Evolutionary conservation across 2,329 filamentous ascomycete genomes (phyloP), one percentile per base, ranked within the genome.

Genomic region (Periconia digitata): DNA sequence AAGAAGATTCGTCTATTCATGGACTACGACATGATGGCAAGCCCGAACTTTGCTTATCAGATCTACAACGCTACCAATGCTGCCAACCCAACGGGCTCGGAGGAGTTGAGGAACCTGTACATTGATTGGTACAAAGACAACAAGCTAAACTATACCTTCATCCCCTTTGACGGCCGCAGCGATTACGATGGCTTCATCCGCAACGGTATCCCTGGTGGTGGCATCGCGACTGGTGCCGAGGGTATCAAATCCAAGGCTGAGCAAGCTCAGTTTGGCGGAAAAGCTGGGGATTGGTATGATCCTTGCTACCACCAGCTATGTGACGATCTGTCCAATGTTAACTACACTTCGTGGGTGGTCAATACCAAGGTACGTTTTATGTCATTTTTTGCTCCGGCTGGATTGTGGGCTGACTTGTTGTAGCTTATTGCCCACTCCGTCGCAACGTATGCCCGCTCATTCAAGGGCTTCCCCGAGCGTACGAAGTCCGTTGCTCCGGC

Each of bases 21-120:
- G 63, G 72, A 74, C 54, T 74, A 74, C 57, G 72, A 74, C 50
- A 74, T 74, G 72, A 71, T 73, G 62, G 71, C 61, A 13, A 62
- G 55, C 21, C 71, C 71, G 13, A 72, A 73, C 54, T 72, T 69
- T 43, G 64, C 70, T 2, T 71, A 71, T 51, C 69, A 69, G 35
- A 67, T 73, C 47, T 73, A 73, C 58, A 72, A 73, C 47, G 64
- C 69, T 2, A 72, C 67, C 6, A 72, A 72, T 44, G 60, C 63
- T 1, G 38, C 58, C 17, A 71, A 72, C 42, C 71, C 70, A 1
- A 54, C 53, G 8, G 71, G 71, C 1, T 71, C 68, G 0, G 69
- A 72, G 36, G 63, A 72, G 47, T 39, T 71, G 39, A 56, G 69
- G 16, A 61, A 71, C 46, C 42, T 72, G 44, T 73, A 73, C 56